Base-by-base conservation (phyloP, 108 stramenopile species). In the Discostella stelligeroides region DNA sequence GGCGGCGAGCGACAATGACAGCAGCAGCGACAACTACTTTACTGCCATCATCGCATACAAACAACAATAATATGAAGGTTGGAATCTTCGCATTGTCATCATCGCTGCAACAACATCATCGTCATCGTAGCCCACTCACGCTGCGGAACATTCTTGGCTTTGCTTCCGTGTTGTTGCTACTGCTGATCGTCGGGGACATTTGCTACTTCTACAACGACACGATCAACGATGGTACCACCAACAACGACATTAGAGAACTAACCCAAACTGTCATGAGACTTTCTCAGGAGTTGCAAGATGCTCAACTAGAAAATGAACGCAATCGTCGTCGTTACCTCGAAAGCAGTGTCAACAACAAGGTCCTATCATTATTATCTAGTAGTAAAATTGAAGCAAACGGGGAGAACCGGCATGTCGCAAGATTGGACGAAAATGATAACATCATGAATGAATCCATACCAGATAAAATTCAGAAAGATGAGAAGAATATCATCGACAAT, bases 201-300 rank as follows among this genome's bases (percentile, higher is more conserved):
- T 12, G 54, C 17, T 18, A 3, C 54, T 18, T 18, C 54, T 20
- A 3, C 29, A 6, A 3, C 34, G 6, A 34, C 6, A 34, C 3
- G 3, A 34, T 3, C 34, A 34, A 34, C 34, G 6, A 34, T 3
- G 3, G 6, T 34, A 34, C 34, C 34, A 20, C 28, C n/a, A n/a
- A n/a, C n/a, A 17, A 14, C 54, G 20, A 55, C 18, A 20, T 55
- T 17, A 55, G 20, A 3, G 54, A 55, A 7, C 54, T 55, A 3
- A 18, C 28, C 54, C 17, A 55, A 13, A 55, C 54, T 9, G 54
- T 55, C 12, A 55, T 20, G 54, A 55, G 14, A 14, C 54, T 55
- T 1, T 29, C 54, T 11, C 54, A 20, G 9, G 17, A 55, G 20
- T 20, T 55, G 17, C 54, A 55, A 4, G 18, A 15, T 14, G 17